A percentile compares a stretch with the other conserved stretches of the same genome.
Conservation (phyloP, 805 yeast genomes). For the Blastobotrys parvus region DNA sequence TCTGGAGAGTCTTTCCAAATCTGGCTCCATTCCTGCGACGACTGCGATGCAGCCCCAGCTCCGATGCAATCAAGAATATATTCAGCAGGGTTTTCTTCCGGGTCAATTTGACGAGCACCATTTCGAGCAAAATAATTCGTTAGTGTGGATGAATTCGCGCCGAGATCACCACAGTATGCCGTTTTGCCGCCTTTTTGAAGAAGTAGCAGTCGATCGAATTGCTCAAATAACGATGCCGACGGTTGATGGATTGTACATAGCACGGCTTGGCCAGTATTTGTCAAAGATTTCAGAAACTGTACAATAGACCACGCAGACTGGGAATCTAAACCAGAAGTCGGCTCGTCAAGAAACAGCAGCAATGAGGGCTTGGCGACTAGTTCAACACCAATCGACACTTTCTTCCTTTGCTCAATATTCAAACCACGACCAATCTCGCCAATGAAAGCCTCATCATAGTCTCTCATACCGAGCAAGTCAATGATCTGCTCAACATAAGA, state of each 20-base stretch:
- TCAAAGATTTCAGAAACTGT: constrained; percentile 53
- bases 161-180: constrained; percentile 72
- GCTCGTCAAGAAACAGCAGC: constrained; percentile 54
- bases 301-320: constrained; percentile 58
- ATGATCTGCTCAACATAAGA: constrained; percentile 60
- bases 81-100: constrained; percentile 60
- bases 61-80: constrained; percentile 63
- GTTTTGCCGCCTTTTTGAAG: constrained; percentile 66
- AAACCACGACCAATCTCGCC: constrained; percentile 66
- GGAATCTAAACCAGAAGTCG: constrained; percentile 58
- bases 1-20: constrained; percentile 50
- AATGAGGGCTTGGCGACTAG: constrained; percentile 57
- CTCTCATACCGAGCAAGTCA: constrained; percentile 53
- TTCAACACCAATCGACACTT: constrained; percentile 58
- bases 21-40: constrained; percentile 53
- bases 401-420: constrained; percentile 57
- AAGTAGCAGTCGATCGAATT: constrained; percentile 55
- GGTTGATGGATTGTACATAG: constrained; percentile 70
- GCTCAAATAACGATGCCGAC: constrained; percentile 54
- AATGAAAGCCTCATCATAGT: constrained; percentile 62
- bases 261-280: constrained; percentile 60
- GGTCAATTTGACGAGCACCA: constrained; percentile 57
- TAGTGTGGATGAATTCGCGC: constrained; percentile 47
- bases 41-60: constrained; percentile 67
- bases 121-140: constrained; percentile 56